Percentiles rank a stretch among this genome's conserved stretches.
Evolutionary conservation across 2,329 filamentous ascomycete species (phyloP).

Genomic region (Thielaviopsis populi): DNA sequence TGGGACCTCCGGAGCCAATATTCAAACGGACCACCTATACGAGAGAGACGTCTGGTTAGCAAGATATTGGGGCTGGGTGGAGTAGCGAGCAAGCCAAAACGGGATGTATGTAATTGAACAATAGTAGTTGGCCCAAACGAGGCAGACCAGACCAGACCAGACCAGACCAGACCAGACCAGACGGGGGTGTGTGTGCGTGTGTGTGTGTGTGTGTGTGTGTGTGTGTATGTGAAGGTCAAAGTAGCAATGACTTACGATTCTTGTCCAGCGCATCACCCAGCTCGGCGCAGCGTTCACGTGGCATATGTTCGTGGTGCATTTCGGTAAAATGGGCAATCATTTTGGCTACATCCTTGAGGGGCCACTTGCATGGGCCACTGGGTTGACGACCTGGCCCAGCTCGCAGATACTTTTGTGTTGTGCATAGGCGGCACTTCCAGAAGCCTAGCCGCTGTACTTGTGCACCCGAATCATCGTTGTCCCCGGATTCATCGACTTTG

Average conservation of each 20-base stretch:
- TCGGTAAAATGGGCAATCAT: slow-evolving; percentile 33
- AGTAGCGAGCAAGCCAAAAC: not conserved
- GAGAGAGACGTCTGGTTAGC: slow-evolving; percentile 6
- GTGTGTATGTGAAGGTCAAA: too few species aligned
- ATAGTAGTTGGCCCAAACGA: too few species aligned
- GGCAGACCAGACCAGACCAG: too few species aligned
- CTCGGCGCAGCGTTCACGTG: slow-evolving; percentile 29
- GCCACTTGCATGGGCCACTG: slow-evolving; percentile 32
- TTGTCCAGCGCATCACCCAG: slow-evolving; percentile 28
- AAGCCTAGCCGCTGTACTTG: slow-evolving; percentile 30
- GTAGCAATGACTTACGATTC: slow-evolving; percentile 25
- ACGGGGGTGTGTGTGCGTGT: too few species aligned
- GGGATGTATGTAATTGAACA: too few species aligned
- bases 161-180: too few species aligned
- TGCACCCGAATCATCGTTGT: slow-evolving; percentile 15
- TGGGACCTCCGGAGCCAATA: slow-evolving; percentile 33
- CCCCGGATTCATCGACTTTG: slow-evolving; percentile 16
- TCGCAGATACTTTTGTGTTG: slow-evolving; percentile 29
- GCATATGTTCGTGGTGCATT: slow-evolving; percentile 31
- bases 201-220: too few species aligned
- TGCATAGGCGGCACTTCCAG: slow-evolving; percentile 33
- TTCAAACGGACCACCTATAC: slow-evolving; percentile 30
- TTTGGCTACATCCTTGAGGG: slow-evolving; percentile 32
- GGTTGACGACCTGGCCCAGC: slow-evolving; percentile 29
- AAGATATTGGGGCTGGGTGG: not conserved